Evolutionary conservation across 2,329 filamentous ascomycete species (phyloP).

Genomic region (Aspergillus sp.): DNA sequence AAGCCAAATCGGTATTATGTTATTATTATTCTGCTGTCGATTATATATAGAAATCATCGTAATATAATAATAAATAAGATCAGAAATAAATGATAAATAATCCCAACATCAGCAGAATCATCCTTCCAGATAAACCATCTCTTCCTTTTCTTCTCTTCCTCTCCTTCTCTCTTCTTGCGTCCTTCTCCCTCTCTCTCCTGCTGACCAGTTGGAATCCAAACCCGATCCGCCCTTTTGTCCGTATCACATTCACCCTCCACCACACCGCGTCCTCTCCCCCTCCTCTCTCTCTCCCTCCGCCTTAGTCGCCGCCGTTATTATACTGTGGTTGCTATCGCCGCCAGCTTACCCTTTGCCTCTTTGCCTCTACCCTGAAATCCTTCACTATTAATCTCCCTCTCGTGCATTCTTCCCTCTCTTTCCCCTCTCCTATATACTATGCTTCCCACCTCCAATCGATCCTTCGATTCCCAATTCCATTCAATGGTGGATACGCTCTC

Average conservation of each 20-base stretch:
- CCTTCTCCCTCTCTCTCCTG: too few relatives aligned
- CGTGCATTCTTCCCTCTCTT: not conserved
- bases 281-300: too few relatives aligned
- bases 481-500: constrained; percentile 9
- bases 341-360: not conserved
- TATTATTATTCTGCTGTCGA: not conserved
- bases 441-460: not conserved
- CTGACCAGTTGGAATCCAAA: too few relatives aligned
- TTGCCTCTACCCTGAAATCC: not conserved
- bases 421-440: not conserved
- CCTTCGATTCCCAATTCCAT: constrained; percentile 12
- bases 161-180: too few relatives aligned
- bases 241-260: too few relatives aligned
- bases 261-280: too few relatives aligned
- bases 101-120: not conserved
- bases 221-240: too few relatives aligned
- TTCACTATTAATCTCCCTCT: not conserved
- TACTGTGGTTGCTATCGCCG: too few relatives aligned
- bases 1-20: too few relatives aligned
- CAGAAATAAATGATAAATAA: not conserved
- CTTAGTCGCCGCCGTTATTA: too few relatives aligned
- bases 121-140: not conserved
- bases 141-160: too few relatives aligned
- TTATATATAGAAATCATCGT: not conserved
- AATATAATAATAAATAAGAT: too few relatives aligned